Evolutionary conservation across 176 grass and related monocot species (phyloP).

Genomic region (Zea mays): DNA sequence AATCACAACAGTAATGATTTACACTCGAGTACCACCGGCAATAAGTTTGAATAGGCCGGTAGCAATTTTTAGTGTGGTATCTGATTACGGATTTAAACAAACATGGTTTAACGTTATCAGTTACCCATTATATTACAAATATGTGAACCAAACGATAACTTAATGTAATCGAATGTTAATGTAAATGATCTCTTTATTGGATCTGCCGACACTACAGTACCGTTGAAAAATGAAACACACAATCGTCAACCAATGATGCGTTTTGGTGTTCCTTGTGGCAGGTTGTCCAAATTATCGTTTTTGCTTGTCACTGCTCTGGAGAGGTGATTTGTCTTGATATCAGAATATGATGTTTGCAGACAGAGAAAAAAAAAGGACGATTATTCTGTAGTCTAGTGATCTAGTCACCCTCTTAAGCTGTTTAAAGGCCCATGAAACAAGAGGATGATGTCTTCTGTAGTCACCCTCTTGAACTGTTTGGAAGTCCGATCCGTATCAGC

Average conservation of each 20-base stretch:
- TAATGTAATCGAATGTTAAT: not conserved
- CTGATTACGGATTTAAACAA: no score
- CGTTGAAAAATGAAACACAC: conserved; percentile 14
- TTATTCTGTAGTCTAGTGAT: not conserved
- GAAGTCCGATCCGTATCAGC: conserved; percentile 33
- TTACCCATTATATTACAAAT: no score
- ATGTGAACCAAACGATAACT: no score
- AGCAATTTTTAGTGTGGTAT: no score
- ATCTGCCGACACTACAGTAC: conserved; percentile 26
- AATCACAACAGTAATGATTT: no score
- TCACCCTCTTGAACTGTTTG: conserved; percentile 37
- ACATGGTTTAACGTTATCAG: no score
- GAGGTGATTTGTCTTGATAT: not conserved
- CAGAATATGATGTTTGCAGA: conserved; percentile 33
- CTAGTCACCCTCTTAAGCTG: conserved; percentile 30
- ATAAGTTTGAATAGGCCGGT: no score
- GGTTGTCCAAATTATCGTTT: conserved; percentile 14
- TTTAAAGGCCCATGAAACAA: conserved; percentile 41
- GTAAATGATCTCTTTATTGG: not conserved
- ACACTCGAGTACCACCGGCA: no score
- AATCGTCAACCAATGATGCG: not conserved
- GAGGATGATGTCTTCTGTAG: conserved; percentile 17
- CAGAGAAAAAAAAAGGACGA: conserved; percentile 20
- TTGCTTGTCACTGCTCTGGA: not conserved
- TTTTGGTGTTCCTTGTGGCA: conserved; percentile 8